Conservation (phyloP, 352 stramenopile species). For the Globisporangium rhizosaccharum region DNA sequence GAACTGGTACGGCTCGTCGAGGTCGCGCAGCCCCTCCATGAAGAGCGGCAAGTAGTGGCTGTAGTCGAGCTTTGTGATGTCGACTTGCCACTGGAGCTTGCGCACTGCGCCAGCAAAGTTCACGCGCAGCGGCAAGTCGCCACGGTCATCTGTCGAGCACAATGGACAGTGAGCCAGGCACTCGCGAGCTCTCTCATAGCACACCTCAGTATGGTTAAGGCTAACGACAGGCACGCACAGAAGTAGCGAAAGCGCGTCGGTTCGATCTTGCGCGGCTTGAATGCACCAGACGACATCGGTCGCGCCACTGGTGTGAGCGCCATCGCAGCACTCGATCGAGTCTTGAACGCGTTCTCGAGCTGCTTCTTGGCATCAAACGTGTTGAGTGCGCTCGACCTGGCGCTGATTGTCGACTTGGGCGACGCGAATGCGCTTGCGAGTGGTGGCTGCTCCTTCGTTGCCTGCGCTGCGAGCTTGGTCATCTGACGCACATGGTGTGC, state of each 20-base stretch:
- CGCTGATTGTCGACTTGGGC: conserved; percentile 18
- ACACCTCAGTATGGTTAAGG: background rate
- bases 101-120: conserved; percentile 71
- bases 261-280: conserved; percentile 62
- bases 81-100: conserved; percentile 68
- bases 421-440: background rate
- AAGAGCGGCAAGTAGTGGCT: conserved; percentile 89
- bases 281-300: conserved; percentile 48
- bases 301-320: conserved; percentile 18
- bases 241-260: conserved; percentile 81
- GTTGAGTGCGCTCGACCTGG: conserved; percentile 20
- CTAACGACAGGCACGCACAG: conserved; percentile 28
- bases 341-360: conserved; percentile 24
- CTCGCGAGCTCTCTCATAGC: background rate
- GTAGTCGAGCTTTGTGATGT: conserved; percentile 75
- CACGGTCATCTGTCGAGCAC: conserved; percentile 46
- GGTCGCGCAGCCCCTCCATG: conserved; percentile 88
- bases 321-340: conserved; percentile 6
- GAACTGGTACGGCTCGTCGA: conserved; percentile 83
- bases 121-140: conserved; percentile 63
- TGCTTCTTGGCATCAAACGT: conserved; percentile 24
- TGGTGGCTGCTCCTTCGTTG: background rate
- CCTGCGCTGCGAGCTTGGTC: conserved; percentile 23
- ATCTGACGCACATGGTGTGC: conserved; percentile 55
- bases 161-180: background rate